phyloP scores from a whole-genome alignment of 805 yeast species.

The Blastobotrys peoriensis region DNA sequence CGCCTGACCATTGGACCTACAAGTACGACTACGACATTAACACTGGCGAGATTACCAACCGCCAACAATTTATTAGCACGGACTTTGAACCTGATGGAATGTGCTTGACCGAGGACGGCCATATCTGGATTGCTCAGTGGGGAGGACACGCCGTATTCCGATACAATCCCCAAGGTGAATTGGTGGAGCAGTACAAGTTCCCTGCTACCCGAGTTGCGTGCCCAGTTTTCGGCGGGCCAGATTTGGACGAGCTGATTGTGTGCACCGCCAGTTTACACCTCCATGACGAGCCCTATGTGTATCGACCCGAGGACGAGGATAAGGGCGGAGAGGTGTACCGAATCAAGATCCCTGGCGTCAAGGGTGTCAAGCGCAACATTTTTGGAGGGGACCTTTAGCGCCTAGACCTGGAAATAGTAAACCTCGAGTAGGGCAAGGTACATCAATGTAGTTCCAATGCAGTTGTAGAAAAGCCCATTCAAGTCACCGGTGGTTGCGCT shows the following conservation, averaged over 20 bases:
- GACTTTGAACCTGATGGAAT: conserved; percentile 73
- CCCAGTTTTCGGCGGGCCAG: conserved; percentile 59
- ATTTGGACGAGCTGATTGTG: conserved; percentile 53
- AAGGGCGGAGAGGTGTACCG: conserved; percentile 26
- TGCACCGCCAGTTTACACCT: conserved; percentile 57
- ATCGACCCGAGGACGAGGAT: conserved; percentile 24
- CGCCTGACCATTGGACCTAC: conserved; percentile 43
- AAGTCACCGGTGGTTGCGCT: not conserved
- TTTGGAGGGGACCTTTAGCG: conserved; percentile 5
- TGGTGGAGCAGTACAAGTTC: conserved; percentile 45
- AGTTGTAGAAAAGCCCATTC: too few relatives aligned
- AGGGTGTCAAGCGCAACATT: conserved; percentile 12
- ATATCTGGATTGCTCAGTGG: conserved; percentile 64
- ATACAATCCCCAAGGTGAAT: conserved; percentile 42
- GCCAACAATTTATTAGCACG: conserved; percentile 34
- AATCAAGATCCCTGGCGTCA: conserved; percentile 20
- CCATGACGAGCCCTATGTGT: conserved; percentile 34
- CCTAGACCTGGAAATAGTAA: not conserved
- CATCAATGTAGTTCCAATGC: too few relatives aligned
- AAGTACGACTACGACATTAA: conserved; percentile 39
- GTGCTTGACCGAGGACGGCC: conserved; percentile 46
- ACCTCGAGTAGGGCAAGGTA: too few relatives aligned
- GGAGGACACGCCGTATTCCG: conserved; percentile 52
- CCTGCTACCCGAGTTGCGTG: conserved; percentile 63
- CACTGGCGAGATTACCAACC: conserved; percentile 35